These are phyloP conservation scores for Claviceps purpurea DNA, from an alignment of 2,329 filamentous ascomycete genomes.

Conservation along the genomic window DNA sequence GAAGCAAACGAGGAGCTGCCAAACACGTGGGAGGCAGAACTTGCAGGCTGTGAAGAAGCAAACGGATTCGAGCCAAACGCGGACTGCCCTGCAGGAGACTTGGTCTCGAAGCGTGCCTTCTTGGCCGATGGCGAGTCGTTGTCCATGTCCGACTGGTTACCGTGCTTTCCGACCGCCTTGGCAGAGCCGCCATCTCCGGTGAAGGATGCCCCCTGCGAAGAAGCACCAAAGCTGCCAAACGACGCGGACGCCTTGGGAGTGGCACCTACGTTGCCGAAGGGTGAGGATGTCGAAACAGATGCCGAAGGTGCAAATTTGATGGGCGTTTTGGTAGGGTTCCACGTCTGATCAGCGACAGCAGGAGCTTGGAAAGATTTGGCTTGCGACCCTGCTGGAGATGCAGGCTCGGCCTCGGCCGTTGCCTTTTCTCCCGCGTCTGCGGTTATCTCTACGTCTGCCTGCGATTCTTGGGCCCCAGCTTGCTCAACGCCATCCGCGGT, in stretches of 20 bases:
- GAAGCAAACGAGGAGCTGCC: constrained; percentile 5
- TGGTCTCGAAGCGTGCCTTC: constrained; percentile 19
- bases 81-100: constrained; percentile 16
- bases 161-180: constrained; percentile 18
- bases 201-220: constrained; percentile 17
- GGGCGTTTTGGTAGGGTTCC: constrained; percentile 33
- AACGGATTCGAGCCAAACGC: constrained; percentile 19
- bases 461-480: background rate
- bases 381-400: background rate
- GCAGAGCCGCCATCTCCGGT: constrained; percentile 15
- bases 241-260: constrained; percentile 20
- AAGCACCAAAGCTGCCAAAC: constrained; percentile 23
- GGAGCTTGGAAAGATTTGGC: constrained; percentile 10
- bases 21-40: constrained; percentile 15
- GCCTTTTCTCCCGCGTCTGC: background rate
- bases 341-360: constrained; percentile 24
- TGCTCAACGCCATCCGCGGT: constrained; percentile 10
- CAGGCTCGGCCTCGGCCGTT: background rate
- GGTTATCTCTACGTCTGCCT: constrained; percentile 7
- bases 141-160: constrained; percentile 31
- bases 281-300: constrained; percentile 15
- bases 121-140: constrained; percentile 25
- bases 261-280: constrained; percentile 19
- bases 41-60: constrained; percentile 16
- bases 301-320: constrained; percentile 38